Evolutionary conservation across 1,284 basidiomycete genomes (phyloP), one percentile per base, ranked within the genome.

Genomic region (Sporisorium exsertum): DNA sequence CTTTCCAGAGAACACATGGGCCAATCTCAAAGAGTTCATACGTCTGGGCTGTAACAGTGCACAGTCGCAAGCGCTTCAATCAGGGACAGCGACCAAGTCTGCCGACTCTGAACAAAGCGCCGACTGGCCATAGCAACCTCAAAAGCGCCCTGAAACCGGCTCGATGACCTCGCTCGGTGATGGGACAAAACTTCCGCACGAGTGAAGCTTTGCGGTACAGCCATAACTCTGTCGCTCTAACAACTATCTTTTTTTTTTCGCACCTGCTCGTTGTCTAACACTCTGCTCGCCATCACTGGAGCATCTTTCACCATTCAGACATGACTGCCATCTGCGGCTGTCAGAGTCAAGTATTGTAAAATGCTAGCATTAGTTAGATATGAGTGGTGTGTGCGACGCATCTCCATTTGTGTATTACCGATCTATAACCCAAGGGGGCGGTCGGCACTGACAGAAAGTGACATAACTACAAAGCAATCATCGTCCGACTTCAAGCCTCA

Each of bases 401-500:
- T 32, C 29, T 32, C 29, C 29, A 10, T 32, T 32, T 10, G 5
- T 32, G 29, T 32, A 18, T 26, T 1, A n/a, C 27, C 24, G 47
- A 49, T 13, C 47, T n/a, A 0, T 3, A 27, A 7, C 27, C 18
- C 10, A 18, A 49, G n/a, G 47, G 47, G 6, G 8, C 16, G 47
- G 27, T n/a, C 27, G 10, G 27, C 16, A 2, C 16, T 18, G 13
- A n/a, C 18, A 3, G 10, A 18, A 2, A 29, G 7, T 4, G 29
- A 29, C n/a, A 12, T 13, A 7, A 50, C 15, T 49, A 29, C 18
- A 29, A 29, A 20, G 49, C 49, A 29, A 15, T 29, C 47, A 12
- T 18, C 6, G 18, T 32, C 7, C 3, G 16, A 18, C n/a, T n/a
- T 51, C 42, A 74, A 24, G 72, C 66, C 49, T 70, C 62, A 49